Conservation (phyloP, 208 protist species). For the Balamuthia mandrillaris region DNA sequence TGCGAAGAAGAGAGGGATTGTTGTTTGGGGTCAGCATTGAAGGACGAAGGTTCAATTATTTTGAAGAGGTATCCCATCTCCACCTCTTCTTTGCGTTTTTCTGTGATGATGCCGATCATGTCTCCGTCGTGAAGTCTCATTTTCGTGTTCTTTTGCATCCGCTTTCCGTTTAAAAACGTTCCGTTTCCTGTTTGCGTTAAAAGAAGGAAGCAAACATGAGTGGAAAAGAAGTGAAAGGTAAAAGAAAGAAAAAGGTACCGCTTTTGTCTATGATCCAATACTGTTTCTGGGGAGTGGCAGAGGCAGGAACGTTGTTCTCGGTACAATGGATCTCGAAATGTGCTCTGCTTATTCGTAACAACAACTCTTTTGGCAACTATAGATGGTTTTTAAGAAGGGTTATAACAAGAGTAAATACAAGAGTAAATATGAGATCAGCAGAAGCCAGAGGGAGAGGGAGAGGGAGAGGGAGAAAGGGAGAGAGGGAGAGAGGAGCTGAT, state of each 20-base stretch:
- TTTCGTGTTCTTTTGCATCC: neutral
- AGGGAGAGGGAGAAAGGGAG: too few species aligned
- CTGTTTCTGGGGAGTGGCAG: neutral
- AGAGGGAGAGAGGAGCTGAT: too few species aligned
- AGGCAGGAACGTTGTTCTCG: neutral
- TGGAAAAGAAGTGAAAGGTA: neutral
- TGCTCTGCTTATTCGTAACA: neutral
- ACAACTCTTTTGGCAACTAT: neutral
- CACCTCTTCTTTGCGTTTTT: neutral
- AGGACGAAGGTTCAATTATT: neutral
- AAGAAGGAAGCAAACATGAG: neutral
- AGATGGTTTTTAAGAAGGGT: too few species aligned
- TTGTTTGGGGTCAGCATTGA: too few species aligned
- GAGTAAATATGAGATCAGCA: too few species aligned
- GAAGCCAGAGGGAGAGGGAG: too few species aligned
- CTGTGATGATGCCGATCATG: neutral
- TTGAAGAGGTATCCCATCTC: neutral
- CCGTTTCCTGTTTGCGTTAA: slow-evolving; percentile 16
- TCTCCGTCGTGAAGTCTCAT: neutral
- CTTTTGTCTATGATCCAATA: neutral
- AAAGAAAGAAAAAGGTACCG: neutral
- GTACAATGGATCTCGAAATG: neutral
- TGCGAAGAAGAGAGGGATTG: too few species aligned
- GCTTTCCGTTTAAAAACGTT: neutral
- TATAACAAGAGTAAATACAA: too few species aligned